Evolutionary conservation across 2,329 filamentous ascomycete species (phyloP).

Genomic region (Atkinsonella texensis): DNA sequence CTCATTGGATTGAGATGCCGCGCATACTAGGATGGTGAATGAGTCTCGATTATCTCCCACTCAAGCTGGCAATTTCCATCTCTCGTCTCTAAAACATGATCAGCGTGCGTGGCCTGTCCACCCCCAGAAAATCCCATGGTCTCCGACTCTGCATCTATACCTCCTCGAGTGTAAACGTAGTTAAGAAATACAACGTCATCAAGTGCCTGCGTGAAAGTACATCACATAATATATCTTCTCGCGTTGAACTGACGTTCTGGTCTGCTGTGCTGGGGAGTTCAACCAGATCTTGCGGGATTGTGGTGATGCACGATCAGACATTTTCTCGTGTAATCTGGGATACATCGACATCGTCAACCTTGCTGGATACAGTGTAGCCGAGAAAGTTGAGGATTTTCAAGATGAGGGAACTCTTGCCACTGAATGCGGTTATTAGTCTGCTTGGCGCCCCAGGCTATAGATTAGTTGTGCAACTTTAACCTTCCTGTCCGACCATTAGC

Average conservation of each 20-base stretch:
- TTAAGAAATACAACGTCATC: too few species aligned
- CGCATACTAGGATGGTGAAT: too few species aligned
- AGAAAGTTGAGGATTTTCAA: background rate
- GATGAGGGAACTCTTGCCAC: conserved; percentile 13
- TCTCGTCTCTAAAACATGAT: too few species aligned
- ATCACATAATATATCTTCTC: too few species aligned
- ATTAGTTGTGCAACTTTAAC: background rate
- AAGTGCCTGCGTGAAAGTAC: too few species aligned
- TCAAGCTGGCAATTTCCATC: too few species aligned
- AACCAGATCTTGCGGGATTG: conserved; percentile 17
- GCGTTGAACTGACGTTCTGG: background rate
- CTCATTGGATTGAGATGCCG: too few species aligned
- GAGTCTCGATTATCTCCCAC: too few species aligned
- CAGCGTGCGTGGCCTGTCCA: too few species aligned
- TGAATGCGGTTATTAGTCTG: background rate
- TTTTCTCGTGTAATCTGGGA: conserved; percentile 9
- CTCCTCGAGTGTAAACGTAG: too few species aligned
- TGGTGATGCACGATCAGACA: conserved; percentile 18
- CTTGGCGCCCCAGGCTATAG: background rate
- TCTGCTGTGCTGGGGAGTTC: conserved; percentile 7
- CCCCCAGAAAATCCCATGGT: too few species aligned
- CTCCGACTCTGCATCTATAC: too few species aligned
- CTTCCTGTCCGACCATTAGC: conserved; percentile 11
- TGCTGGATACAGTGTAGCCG: conserved; percentile 1
- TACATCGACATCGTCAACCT: conserved; percentile 18